Base-by-base conservation (phyloP, 768 basidiomycete genomes). In the Boletus reticuloceps region DNA sequence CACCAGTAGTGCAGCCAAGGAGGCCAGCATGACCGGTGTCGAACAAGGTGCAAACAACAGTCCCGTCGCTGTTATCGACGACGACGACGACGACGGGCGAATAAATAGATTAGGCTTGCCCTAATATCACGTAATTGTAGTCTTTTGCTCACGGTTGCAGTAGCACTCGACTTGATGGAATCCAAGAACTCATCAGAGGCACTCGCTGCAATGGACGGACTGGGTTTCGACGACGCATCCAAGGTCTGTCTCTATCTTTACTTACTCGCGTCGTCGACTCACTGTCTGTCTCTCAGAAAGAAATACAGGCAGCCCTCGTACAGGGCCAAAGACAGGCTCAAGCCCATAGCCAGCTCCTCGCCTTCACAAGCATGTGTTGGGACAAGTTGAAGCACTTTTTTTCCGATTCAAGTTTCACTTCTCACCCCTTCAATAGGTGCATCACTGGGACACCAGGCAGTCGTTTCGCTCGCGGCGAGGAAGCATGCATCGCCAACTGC, bases 361-460 rank as follows among this genome's bases (percentile, higher is more conserved):
- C 77, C 47, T 79, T 94, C 60, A 94, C 94, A 17, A 81, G 81
- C 64, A 84, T 85, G 74, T 94, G 93, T 70, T 95, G 93, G 91
- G 89, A 94, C 77, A 93, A 95, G 92, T 94, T 58, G 58, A 65
- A 69, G 83, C 77, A 48, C 19, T 16, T 37, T 37, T 37, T 42
- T 49, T 12, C 29, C 22, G 31, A 6, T 5, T 14, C 14, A 22
- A 4, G 29, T 16, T 29, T 5, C 44, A 16, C 20, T 9, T 51
- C 61, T 68, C 48, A 61, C 53, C n/a, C 9, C 55, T 41, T 53
- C 38, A 45, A 55, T 59, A 94, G 92, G 69, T 96, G 94, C 67
- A 79, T 95, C 50, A 87, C 89, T 1, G 81, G 90, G 44, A 83
- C 83, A 17, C 88, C 91, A 13, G 87, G 87, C 10, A 87, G 83